Base-by-base conservation (phyloP, 2,329 filamentous ascomycete species). In the Coleophoma cylindrospora region DNA sequence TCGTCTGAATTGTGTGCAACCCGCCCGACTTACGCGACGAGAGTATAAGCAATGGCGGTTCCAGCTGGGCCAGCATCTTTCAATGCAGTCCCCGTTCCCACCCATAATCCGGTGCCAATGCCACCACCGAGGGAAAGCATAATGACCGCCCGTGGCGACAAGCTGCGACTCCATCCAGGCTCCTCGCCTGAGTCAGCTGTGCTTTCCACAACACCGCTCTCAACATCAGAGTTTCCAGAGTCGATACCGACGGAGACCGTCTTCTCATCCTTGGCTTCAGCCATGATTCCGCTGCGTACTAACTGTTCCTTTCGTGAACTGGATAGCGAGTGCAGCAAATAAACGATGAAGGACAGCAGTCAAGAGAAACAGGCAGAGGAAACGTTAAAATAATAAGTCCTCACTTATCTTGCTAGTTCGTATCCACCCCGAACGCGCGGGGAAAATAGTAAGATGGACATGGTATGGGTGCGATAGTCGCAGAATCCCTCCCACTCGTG, bases 91-190 rank as follows among this genome's bases (percentile, higher is more conserved):
- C 66, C 66, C 8, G 66, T 68, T 13, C 66, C 65, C 11, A 69
- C 62, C 65, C 65, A 68, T 0, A 68, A 55, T 1, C 66, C 66
- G 1, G 62, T 66, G 0, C 65, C 66, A 43, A 69, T 65, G 1
- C 65, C 66, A 17, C 62, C 66, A 0, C 66, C 66, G 51, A 68
- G 65, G 11, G 65, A 67, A 61, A 68, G 65, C 65, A 68, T 68
- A 61, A 69, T 69, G 44, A 69, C 64, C 40, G 66, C 62, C 22
- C 66, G 57, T 44, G 64, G 59, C 1, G 58, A 58, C 13, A 68
- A 59, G 21, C 56, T 57, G 19, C 66, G 61, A 34, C 64, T 63
- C 36, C 60, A 67, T 2, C 65, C 66, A 43, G 22, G 27, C n/a
- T 44, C 41, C 15, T 44, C 41, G 41, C 41, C 15, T 3, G 27